Conservation (phyloP, 116 monocot genomes). For the Posidonia oceanica region DNA sequence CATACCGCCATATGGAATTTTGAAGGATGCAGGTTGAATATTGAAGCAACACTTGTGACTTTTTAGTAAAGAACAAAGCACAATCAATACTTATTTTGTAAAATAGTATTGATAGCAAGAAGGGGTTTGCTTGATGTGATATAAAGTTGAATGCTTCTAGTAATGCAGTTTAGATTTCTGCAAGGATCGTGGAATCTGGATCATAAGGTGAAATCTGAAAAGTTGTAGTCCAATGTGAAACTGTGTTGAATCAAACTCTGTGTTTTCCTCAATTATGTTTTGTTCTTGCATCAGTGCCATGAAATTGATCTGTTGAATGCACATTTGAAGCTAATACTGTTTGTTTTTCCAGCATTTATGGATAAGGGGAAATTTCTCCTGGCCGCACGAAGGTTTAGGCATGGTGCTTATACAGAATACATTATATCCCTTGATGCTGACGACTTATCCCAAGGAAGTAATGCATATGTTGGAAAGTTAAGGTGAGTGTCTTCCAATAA, state of each 20-base stretch:
- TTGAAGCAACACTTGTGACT: too few relatives aligned
- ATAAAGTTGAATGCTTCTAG: background rate
- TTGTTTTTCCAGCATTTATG: constrained; percentile 33
- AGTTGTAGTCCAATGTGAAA: background rate
- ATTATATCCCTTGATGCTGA: constrained; percentile 80
- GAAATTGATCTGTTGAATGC: background rate
- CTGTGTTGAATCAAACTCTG: background rate
- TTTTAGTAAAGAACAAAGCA: too few relatives aligned
- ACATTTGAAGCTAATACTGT: background rate
- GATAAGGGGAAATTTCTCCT: constrained; percentile 86
- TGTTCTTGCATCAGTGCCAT: background rate
- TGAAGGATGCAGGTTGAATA: too few relatives aligned
- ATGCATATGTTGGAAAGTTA: constrained; percentile 79
- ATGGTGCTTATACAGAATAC: constrained; percentile 63
- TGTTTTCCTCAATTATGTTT: background rate
- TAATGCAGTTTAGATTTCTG: background rate
- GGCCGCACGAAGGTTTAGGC: constrained; percentile 70
- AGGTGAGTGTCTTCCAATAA: constrained; percentile 28
- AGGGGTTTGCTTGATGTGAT: too few relatives aligned
- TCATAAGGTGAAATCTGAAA: too few relatives aligned
- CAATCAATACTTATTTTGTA: too few relatives aligned
- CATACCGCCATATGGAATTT: too few relatives aligned
- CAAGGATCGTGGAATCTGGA: too few relatives aligned
- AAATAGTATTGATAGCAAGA: too few relatives aligned
- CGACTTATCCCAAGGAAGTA: constrained; percentile 76